phyloP scores from a whole-genome alignment of 169 alveolate genomes.

The Amoebophrya sp. region DNA sequence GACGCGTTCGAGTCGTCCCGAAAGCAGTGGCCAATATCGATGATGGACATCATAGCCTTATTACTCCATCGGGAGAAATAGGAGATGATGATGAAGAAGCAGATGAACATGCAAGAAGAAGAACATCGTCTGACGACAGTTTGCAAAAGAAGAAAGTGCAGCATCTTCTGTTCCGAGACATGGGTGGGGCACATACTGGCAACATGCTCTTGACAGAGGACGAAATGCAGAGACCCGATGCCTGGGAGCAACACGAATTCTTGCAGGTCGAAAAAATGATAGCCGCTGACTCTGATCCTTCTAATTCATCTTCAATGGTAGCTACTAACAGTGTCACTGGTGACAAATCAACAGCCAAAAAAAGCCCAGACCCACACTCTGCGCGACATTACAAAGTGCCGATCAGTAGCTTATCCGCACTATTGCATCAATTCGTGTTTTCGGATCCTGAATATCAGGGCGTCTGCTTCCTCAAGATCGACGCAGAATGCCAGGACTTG shows the following conservation, averaged over 20 bases:
- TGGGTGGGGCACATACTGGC: not conserved
- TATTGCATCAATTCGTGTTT: not conserved
- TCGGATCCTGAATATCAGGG: not conserved
- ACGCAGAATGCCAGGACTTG: constrained; percentile 12
- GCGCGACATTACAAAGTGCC: not conserved
- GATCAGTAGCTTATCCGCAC: not conserved
- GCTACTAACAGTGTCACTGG: too few relatives aligned
- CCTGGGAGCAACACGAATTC: not conserved
- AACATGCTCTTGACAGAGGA: not conserved
- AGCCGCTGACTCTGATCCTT: too few relatives aligned
- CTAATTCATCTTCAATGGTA: too few relatives aligned
- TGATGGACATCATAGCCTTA: too few relatives aligned
- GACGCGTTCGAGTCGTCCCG: not conserved
- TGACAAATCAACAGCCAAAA: not conserved
- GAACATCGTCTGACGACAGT: too few relatives aligned
- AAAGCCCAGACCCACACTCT: too few relatives aligned
- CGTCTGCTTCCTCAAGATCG: not conserved
- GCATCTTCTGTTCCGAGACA: not conserved
- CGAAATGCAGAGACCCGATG: not conserved
- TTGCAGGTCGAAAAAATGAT: not conserved
- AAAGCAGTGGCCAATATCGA: not conserved
- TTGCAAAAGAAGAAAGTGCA: too few relatives aligned
- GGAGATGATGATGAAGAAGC: too few relatives aligned
- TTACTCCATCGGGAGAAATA: too few relatives aligned
- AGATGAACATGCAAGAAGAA: too few relatives aligned